Evolutionary conservation across 2,329 filamentous ascomycete genomes (phyloP), one percentile per base, ranked within the genome.

Genomic region (Xylariaceae sp.): DNA sequence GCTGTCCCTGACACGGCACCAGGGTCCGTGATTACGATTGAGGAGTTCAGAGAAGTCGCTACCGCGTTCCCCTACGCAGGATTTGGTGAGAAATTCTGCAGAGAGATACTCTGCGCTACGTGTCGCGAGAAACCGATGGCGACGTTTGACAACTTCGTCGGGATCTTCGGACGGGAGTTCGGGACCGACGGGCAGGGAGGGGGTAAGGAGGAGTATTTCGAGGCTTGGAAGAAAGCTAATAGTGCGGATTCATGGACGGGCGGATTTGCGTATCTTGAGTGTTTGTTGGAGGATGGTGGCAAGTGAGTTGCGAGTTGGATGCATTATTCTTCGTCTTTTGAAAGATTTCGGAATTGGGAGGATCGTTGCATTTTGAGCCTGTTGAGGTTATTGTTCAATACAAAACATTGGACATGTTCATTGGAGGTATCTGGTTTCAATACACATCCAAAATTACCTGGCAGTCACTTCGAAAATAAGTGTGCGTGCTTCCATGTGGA

Each of bases 71-170:
- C 60, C 22, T 40, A 58, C 11, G 50, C 31, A 3, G 56, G 54
- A 5, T 57, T 57, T 40, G 47, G 47, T 1, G 14, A 6, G 6
- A 58, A 52, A 7, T 31, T 2, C 4, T 2, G 44, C 3, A 57
- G 48, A 34, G 42, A 46, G n/a, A 57, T 60, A 31, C 38, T 60
- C 41, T 63, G 59, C 28, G 56, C 57, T 11, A 40, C 62, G 2
- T 63, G 55, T 36, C 49, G 56, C 39, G 54, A 56, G 7, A 60
- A 62, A 50, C 58, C 60, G 4, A 50, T 33, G 18, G 47, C 55
- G 19, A 61, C 61, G 33, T 61, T 54, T 16, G 59, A 63, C 28
- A 63, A 60, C 45, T 50, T 60, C 22, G 54, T 55, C 7, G 19
- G 45, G 11, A 39, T 5, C 14, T 63, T 62, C n/a, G 59, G 57